Base-by-base conservation (phyloP, 805 yeast genomes). In the Torulaspora microellipsoides region DNA sequence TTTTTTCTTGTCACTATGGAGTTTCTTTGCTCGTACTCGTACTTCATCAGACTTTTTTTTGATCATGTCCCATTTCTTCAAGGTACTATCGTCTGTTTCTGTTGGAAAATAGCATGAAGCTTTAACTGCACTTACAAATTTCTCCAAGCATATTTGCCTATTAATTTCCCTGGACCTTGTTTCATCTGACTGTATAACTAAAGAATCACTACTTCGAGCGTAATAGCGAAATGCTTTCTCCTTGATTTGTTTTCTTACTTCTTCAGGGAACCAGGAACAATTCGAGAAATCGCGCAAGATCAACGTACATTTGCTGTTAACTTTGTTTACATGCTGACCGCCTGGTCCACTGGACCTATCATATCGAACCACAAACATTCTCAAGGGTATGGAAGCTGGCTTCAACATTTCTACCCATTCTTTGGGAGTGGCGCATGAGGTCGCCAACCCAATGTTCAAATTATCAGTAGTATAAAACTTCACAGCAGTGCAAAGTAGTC, bases 261-360 rank as follows among this genome's bases (percentile, higher is more conserved):
- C 71, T 4, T 43, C 47, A 0, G 93, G 91, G 3, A 85, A 71
- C 89, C 90, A 83, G 4, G 55, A 46, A 1, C 75, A 73, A 1
- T 55, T 49, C 2, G 70, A 61, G 74, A 86, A 73, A 29, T 68
- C 59, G 4, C 62, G 62, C 0, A 81, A 54, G 4, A 76, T 66
- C 14, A 86, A 58, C 0, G 86, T 80, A 7, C 89, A 86, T 54
- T 85, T 44, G 66, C 70, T 58, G 48, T 75, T 73, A 8, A 81
- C 71, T 53, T 86, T 86, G 61, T 86, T 86, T 9, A 87, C 95
- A 56, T 87, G 83, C 53, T 86, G 95, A 0, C 95, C 95, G 1
- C 95, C 95, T 0, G 95, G 87, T 0, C 95, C 95, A 28, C 89
- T 77, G 0, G 93, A 75, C 45, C 90, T 62, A 43, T 61, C 65